Evolutionary conservation across 345 rosid species (phyloP).

Genomic region (Arabidopsis suecica): DNA sequence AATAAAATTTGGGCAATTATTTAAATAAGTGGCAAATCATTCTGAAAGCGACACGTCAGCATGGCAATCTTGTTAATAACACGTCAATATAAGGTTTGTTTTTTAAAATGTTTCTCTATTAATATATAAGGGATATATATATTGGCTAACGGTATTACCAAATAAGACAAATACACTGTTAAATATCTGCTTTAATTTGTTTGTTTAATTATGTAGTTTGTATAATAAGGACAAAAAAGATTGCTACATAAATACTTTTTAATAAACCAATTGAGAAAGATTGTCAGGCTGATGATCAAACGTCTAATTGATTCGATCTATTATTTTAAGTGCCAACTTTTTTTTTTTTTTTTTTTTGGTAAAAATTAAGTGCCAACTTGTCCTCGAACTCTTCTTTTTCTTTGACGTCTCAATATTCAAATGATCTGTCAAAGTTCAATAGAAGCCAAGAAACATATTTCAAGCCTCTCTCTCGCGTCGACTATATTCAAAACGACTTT

Average conservation of each 20-base stretch:
- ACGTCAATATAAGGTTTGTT: no score
- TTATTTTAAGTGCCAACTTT: not conserved
- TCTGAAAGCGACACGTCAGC: no score
- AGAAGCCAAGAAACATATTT: slow-evolving; percentile 24
- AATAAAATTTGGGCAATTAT: no score
- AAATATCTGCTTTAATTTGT: not conserved
- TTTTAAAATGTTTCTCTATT: no score
- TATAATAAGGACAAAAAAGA: not conserved
- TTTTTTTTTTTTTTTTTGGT: no score
- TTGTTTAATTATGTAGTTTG: not conserved
- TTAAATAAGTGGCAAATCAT: no score
- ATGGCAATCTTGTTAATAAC: no score
- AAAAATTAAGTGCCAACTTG: slow-evolving; percentile 5
- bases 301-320: not conserved
- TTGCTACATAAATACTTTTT: not conserved
- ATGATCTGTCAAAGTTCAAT: slow-evolving; percentile 17
- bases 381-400: not conserved
- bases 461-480: slow-evolving; percentile 20
- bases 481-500: slow-evolving; percentile 13
- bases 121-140: no score
- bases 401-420: slow-evolving; percentile 4
- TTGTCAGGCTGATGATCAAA: not conserved
- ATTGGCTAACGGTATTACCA: not conserved
- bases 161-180: slow-evolving; percentile 14
- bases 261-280: not conserved